Conservation (phyloP, 768 basidiomycete genomes). For the Boletus tylopilopsis region DNA sequence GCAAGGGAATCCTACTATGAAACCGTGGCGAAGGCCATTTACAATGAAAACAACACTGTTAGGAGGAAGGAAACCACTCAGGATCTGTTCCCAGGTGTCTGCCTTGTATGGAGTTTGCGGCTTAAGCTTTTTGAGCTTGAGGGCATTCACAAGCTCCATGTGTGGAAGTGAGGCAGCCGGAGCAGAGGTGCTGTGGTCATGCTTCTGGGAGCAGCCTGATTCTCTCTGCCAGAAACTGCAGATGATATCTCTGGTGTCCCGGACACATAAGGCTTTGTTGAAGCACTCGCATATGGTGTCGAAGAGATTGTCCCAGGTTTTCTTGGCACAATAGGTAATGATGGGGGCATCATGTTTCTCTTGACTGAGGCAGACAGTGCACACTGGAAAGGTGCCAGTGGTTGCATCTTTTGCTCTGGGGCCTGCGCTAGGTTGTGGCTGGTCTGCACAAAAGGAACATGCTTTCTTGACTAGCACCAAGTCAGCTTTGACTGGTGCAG, state of each 20-base stretch:
- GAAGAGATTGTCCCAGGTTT: no score
- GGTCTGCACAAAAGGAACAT: neutral
- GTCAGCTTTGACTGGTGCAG: no score
- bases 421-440: no score
- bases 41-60: neutral
- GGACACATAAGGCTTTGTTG: no score
- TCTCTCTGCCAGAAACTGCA: neutral
- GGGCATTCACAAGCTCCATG: neutral
- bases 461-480: neutral
- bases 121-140: neutral
- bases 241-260: no score
- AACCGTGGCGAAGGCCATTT: neutral
- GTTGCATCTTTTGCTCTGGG: no score
- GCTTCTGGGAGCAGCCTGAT: neutral
- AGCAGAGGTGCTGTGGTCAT: neutral
- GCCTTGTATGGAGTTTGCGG: neutral
- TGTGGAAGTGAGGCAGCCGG: neutral
- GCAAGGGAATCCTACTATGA: neutral
- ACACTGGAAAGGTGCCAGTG: no score
- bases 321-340: no score
- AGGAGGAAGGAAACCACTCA: no score
- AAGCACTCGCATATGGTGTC: no score
- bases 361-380: no score
- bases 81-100: neutral
- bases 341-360: no score